Evolutionary conservation across 1,284 basidiomycete genomes (phyloP).

Genomic region (Sanghuangporus sanghuang): DNA sequence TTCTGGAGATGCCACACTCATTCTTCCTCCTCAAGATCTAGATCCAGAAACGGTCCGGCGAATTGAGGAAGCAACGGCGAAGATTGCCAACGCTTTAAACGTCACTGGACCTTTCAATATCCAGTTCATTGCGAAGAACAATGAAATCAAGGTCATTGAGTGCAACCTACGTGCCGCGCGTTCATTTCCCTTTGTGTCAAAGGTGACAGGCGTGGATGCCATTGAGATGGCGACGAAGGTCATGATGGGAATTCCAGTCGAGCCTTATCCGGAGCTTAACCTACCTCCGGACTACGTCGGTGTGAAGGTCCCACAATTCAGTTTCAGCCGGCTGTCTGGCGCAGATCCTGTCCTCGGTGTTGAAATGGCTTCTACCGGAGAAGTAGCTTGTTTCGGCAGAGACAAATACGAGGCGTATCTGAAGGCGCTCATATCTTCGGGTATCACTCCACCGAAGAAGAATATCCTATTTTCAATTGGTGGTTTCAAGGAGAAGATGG

Average conservation of each 20-base stretch:
- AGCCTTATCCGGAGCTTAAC: constrained; percentile 84
- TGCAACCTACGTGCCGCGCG: constrained; percentile 97
- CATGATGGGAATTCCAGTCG: constrained; percentile 89
- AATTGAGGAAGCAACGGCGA: constrained; percentile 94
- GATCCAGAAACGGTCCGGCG: constrained; percentile 94
- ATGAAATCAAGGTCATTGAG: constrained; percentile 99
- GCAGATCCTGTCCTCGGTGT: constrained; percentile 99
- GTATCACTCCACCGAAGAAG: constrained; percentile 92
- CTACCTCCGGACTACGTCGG: constrained; percentile 93
- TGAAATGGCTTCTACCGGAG: constrained; percentile 99
- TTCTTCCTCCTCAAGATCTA: constrained; percentile 96
- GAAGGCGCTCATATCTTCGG: constrained; percentile 95
- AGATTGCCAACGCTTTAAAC: constrained; percentile 97
- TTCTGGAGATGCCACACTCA: constrained; percentile 96
- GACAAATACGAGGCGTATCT: constrained; percentile 99
- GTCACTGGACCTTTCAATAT: constrained; percentile 99
- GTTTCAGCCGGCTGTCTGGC: constrained; percentile 91
- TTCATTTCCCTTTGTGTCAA: constrained; percentile 98
- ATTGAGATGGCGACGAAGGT: constrained; percentile 99
- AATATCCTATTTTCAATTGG: constrained; percentile 94
- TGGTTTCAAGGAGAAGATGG: constrained; percentile 96
- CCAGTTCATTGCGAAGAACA: constrained; percentile 99
- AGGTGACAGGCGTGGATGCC: constrained; percentile 95
- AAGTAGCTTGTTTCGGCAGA: constrained; percentile 96
- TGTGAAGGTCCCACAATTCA: constrained; percentile 98